phyloP scores from a whole-genome alignment of 139 green algal genomes.

The Micractinium conductrix region DNA sequence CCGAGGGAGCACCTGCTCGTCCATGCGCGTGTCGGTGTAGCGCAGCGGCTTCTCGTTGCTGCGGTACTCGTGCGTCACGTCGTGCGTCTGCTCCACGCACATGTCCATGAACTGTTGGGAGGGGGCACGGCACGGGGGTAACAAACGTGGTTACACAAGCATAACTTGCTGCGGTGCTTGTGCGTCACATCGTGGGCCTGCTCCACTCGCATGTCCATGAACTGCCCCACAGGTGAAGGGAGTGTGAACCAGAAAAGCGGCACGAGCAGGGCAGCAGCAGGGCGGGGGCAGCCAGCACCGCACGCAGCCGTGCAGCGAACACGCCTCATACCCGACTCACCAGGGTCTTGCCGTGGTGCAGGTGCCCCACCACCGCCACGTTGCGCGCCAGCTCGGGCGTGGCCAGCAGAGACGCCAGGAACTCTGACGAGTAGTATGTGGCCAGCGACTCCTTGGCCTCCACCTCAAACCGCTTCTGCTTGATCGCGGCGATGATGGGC shows the following conservation, averaged over 20 bases:
- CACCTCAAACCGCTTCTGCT: slow-evolving; percentile 76
- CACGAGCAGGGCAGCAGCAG: no score
- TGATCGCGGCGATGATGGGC: slow-evolving; percentile 94
- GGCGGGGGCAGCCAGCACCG: no score
- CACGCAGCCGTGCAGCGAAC: no score
- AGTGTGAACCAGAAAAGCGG: no score
- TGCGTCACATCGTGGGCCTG: no score
- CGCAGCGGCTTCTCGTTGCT: slow-evolving; percentile 62
- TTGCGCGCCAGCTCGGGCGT: slow-evolving; percentile 92
- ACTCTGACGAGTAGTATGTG: slow-evolving; percentile 78
- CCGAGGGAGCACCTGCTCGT: slow-evolving; percentile 96
- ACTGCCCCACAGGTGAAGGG: no score
- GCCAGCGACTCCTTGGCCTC: slow-evolving; percentile 62
- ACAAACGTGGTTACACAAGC: background rate
- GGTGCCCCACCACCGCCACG: slow-evolving; percentile 91
- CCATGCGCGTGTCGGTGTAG: slow-evolving; percentile 96
- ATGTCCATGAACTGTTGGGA: slow-evolving; percentile 90
- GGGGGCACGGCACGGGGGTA: background rate
- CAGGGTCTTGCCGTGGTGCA: slow-evolving; percentile 98
- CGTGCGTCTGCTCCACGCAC: slow-evolving; percentile 95
- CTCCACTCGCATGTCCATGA: no score
- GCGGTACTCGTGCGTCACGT: slow-evolving; percentile 54
- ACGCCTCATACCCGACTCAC: no score
- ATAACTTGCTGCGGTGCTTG: no score
- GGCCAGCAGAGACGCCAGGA: slow-evolving; percentile 67